Evolutionary conservation across 2,329 filamentous ascomycete genomes (phyloP).

Genomic region (Niveomyces coronatus): DNA sequence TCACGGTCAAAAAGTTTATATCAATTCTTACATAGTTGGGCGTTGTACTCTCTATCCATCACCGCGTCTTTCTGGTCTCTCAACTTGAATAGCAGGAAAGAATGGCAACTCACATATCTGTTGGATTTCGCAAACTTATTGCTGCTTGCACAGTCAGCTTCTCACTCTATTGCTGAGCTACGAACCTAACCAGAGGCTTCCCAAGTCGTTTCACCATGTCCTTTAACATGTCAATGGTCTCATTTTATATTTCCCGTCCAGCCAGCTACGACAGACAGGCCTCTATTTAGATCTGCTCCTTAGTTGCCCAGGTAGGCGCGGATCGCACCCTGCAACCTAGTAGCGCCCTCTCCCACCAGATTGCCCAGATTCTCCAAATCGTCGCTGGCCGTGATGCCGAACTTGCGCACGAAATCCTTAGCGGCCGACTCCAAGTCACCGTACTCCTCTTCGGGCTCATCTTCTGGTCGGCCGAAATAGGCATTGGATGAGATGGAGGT

Average conservation of each 20-base stretch:
- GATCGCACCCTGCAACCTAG: conserved; percentile 68
- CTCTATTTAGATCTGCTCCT: too few relatives aligned
- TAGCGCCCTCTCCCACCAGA: conserved; percentile 76
- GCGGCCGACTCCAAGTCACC: conserved; percentile 87
- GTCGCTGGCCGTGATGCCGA: conserved; percentile 90
- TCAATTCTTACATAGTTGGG: too few relatives aligned
- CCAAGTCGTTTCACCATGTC: conserved; percentile 5
- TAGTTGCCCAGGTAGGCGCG: conserved; percentile 53
- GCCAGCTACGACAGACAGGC: background rate
- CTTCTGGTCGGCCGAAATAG: conserved; percentile 91
- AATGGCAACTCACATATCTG: too few relatives aligned
- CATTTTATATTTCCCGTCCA: background rate
- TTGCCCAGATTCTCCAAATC: conserved; percentile 85
- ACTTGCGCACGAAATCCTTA: conserved; percentile 91
- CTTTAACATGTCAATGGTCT: background rate
- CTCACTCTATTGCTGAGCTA: too few relatives aligned
- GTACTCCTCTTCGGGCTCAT: conserved; percentile 69
- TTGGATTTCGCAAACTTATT: too few relatives aligned
- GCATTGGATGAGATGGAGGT: conserved; percentile 89
- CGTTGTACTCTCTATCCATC: too few relatives aligned
- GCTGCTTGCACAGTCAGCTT: too few relatives aligned
- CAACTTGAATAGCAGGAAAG: too few relatives aligned
- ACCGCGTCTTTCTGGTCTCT: too few relatives aligned
- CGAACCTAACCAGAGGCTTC: too few relatives aligned
- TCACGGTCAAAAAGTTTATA: too few relatives aligned